Percentiles rank a stretch among this genome's conserved stretches.
Conservation (phyloP, 148 eudicot genomes). For the Rhododendron ovatum region DNA sequence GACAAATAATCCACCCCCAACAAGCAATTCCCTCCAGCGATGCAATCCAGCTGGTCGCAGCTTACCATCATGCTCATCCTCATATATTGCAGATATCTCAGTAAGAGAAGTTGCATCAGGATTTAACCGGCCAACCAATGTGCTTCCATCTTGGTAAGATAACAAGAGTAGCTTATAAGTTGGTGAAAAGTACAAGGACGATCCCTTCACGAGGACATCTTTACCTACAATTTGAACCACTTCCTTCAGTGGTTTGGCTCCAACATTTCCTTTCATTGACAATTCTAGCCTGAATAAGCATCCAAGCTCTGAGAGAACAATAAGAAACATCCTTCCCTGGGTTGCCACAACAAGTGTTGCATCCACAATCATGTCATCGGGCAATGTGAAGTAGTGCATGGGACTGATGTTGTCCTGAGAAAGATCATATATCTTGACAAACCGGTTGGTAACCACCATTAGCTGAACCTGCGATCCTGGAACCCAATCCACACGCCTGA, state of each 20-base stretch:
- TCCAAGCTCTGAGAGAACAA: constrained; percentile 85
- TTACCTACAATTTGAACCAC: constrained; percentile 49
- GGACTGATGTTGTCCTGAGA: constrained; percentile 99
- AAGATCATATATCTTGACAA: constrained; percentile 93
- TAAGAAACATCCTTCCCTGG: constrained; percentile 66
- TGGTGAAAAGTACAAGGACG: constrained; percentile 77
- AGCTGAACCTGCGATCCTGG: constrained; percentile 98
- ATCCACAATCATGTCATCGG: constrained; percentile 72
- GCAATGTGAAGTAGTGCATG: constrained; percentile 82
- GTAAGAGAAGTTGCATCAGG: constrained; percentile 57
- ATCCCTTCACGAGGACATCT: constrained; percentile 57
- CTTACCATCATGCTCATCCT: constrained; percentile 80
- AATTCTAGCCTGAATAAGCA: constrained; percentile 79
- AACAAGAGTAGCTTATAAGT: constrained; percentile 73
- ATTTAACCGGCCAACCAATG: constrained; percentile 71
- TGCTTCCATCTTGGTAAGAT: constrained; percentile 92
- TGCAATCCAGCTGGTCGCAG: constrained; percentile 79
- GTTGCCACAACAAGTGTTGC: constrained; percentile 72
- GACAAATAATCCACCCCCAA: constrained; percentile 80
- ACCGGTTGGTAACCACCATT: constrained; percentile 91
- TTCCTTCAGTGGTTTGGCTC: constrained; percentile 74
- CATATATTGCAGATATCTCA: constrained; percentile 62
- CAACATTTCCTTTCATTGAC: constrained; percentile 64
- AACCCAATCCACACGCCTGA: constrained; percentile 92
- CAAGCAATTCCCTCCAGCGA: constrained; percentile 83